These are phyloP conservation scores for Spizellomyces sp. DNA, from an alignment of 192 early-diverging fungal species.

Conservation along the genomic window DNA sequence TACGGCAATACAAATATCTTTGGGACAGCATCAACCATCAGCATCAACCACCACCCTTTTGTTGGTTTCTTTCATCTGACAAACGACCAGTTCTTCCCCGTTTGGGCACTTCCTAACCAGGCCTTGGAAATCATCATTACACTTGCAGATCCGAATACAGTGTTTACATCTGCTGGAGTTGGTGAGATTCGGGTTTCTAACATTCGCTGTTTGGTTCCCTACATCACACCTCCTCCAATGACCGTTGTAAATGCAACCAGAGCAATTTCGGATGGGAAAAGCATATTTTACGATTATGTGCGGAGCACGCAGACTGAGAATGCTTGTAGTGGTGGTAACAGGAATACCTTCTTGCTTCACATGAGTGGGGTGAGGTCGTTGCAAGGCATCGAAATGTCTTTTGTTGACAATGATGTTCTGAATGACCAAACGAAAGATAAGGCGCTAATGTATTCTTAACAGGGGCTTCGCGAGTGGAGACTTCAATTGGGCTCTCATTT, in stretches of 20 bases:
- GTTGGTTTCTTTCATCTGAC: slow-evolving; percentile 17
- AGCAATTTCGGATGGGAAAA: slow-evolving; percentile 13
- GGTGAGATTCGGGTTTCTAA: slow-evolving; percentile 12
- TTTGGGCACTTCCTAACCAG: slow-evolving; percentile 23
- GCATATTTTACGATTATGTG: slow-evolving; percentile 19
- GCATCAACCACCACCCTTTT: slow-evolving; percentile 8
- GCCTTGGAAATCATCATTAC: slow-evolving; percentile 7
- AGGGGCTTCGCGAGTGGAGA: slow-evolving; percentile 4
- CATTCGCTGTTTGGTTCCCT: slow-evolving; percentile 7
- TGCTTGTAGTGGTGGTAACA: not conserved
- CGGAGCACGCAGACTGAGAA: not conserved
- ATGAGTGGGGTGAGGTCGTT: slow-evolving; percentile 12
- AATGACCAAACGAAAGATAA: slow-evolving; percentile 20
- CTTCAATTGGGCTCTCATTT: not conserved
- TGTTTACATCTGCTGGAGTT: slow-evolving; percentile 7
- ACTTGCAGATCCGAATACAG: slow-evolving; percentile 9
- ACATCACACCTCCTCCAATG: slow-evolving; percentile 11
- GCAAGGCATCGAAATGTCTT: not conserved
- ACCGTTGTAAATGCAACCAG: not conserved
- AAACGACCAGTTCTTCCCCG: slow-evolving; percentile 1
- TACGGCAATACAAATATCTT: slow-evolving; percentile 19
- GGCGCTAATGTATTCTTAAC: slow-evolving; percentile 6
- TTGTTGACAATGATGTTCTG: slow-evolving; percentile 6
- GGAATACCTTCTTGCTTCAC: slow-evolving; percentile 25
- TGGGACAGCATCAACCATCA: not conserved